Evolutionary conservation across 1,284 basidiomycete species (phyloP).

Genomic region (Austroboletus novae-zelandiae): DNA sequence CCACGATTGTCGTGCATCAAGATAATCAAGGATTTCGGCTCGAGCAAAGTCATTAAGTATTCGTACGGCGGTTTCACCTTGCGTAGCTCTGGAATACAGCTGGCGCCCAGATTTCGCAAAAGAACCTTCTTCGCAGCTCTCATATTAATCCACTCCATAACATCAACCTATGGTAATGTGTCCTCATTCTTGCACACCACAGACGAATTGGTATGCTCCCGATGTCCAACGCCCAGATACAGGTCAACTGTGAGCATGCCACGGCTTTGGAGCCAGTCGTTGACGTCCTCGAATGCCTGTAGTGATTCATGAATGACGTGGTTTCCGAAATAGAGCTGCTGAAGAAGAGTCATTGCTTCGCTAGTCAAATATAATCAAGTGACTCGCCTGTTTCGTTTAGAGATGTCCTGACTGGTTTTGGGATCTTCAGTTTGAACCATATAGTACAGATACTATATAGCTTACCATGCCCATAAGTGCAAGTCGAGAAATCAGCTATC

Average conservation of each 20-base stretch:
- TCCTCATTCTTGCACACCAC: conserved; percentile 45
- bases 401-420: conserved; percentile 49
- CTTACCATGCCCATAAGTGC: conserved; percentile 1
- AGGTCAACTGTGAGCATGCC: conserved; percentile 49
- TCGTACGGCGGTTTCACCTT: no score
- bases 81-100: conserved; percentile 11
- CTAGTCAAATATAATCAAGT: conserved; percentile 44
- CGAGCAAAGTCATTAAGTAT: neutral
- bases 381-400: conserved; percentile 43
- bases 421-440: conserved; percentile 19
- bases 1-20: neutral
- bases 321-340: conserved; percentile 41
- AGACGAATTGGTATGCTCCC: conserved; percentile 11
- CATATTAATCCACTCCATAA: conserved; percentile 34
- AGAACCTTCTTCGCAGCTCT: conserved; percentile 42
- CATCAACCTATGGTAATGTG: conserved; percentile 10
- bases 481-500: conserved; percentile 2
- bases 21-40: neutral
- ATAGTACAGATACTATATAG: neutral
- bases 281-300: conserved; percentile 41
- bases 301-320: conserved; percentile 46
- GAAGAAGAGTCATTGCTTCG: conserved; percentile 33
- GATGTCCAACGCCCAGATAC: conserved; percentile 24
- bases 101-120: conserved; percentile 29
- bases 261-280: conserved; percentile 43